Percentiles rank a stretch among this genome's conserved stretches.
phyloP scores from a whole-genome alignment of 208 protist genomes.

The Zelonia costaricensis region DNA sequence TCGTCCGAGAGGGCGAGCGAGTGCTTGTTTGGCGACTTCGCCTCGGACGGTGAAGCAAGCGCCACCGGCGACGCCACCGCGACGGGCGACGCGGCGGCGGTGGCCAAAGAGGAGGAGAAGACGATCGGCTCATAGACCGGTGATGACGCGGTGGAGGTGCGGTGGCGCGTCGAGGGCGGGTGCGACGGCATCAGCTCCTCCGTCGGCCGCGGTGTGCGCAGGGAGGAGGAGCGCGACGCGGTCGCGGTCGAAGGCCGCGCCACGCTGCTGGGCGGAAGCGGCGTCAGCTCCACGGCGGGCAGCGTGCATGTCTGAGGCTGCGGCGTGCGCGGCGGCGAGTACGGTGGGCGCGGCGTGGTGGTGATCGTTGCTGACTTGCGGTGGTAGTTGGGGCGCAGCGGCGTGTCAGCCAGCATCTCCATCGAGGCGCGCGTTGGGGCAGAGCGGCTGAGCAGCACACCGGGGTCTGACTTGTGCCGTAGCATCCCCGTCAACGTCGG shows the following conservation, averaged over 20 bases:
- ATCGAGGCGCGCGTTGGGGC: not conserved
- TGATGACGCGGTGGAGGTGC: not conserved
- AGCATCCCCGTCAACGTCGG: not conserved
- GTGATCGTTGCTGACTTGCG: not conserved
- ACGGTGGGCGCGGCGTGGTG: not conserved
- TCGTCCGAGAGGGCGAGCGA: conserved; percentile 25
- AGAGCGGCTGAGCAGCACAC: not conserved
- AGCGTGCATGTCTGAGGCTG: too few species aligned
- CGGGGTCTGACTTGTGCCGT: not conserved
- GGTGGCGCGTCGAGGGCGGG: not conserved
- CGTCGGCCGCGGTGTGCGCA: not conserved
- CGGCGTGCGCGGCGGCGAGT: too few species aligned
- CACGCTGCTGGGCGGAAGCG: not conserved
- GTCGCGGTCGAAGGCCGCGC: not conserved
- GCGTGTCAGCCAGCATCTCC: not conserved
- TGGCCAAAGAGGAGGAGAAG: too few species aligned
- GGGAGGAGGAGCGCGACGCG: not conserved
- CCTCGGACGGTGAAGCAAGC: not conserved
- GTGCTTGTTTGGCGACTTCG: not conserved
- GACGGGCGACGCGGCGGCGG: not conserved
- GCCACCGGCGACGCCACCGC: not conserved
- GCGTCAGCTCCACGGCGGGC: too few species aligned
- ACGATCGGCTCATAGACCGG: too few species aligned
- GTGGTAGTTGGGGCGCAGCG: not conserved
- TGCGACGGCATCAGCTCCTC: not conserved